phyloP scores from a whole-genome alignment of 805 yeast species.

The Saccharomycopsis synnaedendra region DNA sequence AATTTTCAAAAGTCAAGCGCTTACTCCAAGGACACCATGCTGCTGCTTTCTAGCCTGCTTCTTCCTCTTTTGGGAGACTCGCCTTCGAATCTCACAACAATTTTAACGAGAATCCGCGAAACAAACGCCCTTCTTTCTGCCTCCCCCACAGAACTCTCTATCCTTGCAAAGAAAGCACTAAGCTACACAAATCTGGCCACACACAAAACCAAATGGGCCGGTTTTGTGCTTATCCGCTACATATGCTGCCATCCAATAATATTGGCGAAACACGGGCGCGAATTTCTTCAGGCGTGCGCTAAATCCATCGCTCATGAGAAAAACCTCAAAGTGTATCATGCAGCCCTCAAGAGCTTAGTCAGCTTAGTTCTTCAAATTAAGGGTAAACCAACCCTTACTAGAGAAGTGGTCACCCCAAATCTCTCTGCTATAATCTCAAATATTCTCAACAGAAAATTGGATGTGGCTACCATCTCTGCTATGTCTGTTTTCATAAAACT shows the following conservation, averaged over 20 bases:
- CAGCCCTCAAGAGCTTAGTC: slow-evolving; percentile 23
- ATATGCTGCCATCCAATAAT: slow-evolving; percentile 24
- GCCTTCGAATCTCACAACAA: slow-evolving; percentile 3
- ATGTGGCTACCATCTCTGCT: slow-evolving; percentile 15
- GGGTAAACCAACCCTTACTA: slow-evolving; percentile 73
- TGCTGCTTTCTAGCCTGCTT: no score
- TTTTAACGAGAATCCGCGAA: slow-evolving; percentile 2
- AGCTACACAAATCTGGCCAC: slow-evolving; percentile 7
- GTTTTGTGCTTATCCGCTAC: slow-evolving; percentile 3
- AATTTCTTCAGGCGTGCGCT: slow-evolving; percentile 16
- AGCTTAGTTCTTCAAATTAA: slow-evolving; percentile 30
- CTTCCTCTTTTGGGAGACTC: slow-evolving; percentile 9
- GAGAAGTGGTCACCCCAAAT: slow-evolving; percentile 77
- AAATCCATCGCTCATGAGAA: no score
- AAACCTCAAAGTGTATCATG: slow-evolving; percentile 26
- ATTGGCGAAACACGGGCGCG: slow-evolving; percentile 30
- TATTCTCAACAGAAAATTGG: slow-evolving; percentile 25
- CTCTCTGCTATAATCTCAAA: slow-evolving; percentile 43
- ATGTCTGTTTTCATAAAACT: slow-evolving; percentile 31
- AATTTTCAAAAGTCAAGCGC: no score
- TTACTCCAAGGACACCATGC: no score
- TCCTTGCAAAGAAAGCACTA: slow-evolving; percentile 7
- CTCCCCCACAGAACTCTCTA: slow-evolving; percentile 2
- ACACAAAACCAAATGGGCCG: slow-evolving; percentile 12
- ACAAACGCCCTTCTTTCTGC: slow-evolving; percentile 1